A percentile compares a stretch with the other conserved stretches of the same genome.
Conservation (phyloP, 23 red algal genomes). For the Gracilaria gracilis region DNA sequence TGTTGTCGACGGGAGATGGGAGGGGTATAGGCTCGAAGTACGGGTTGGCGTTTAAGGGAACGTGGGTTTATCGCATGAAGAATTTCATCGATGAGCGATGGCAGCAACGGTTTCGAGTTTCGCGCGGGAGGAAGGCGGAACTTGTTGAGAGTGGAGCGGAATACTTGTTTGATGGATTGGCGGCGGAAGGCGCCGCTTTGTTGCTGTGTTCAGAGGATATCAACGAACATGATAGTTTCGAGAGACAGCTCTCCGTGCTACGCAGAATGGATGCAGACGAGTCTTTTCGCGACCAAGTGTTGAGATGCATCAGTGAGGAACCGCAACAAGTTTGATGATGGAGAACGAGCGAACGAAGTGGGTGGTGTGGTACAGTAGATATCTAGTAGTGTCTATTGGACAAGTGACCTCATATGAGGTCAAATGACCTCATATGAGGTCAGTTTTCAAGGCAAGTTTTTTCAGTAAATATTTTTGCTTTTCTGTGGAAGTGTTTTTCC, state of each 20-base stretch:
- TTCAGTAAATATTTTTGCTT: too few species aligned
- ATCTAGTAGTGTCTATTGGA: too few species aligned
- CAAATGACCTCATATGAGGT: too few species aligned
- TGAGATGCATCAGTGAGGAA: background rate
- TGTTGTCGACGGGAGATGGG: slow-evolving; percentile 80
- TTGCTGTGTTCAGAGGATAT: slow-evolving; percentile 59
- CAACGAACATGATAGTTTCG: slow-evolving; percentile 23
- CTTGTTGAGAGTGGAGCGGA: background rate
- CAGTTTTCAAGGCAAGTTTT: too few species aligned
- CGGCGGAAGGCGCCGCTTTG: slow-evolving; percentile 65
- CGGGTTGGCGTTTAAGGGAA: slow-evolving; percentile 73
- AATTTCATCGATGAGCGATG: slow-evolving; percentile 80
- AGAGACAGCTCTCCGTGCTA: slow-evolving; percentile 52
- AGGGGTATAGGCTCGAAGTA: slow-evolving; percentile 87
- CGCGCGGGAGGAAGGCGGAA: background rate
- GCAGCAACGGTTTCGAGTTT: slow-evolving; percentile 65
- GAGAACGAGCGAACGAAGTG: too few species aligned
- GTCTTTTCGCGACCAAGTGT: slow-evolving; percentile 34
- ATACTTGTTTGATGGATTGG: slow-evolving; percentile 9
- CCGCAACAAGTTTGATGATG: background rate
- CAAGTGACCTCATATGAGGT: too few species aligned
- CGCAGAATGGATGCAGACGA: slow-evolving; percentile 66
- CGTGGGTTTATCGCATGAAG: slow-evolving; percentile 85
- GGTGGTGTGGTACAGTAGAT: too few species aligned
- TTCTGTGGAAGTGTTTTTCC: too few species aligned